Conservation (phyloP, 345 rosid genomes). For the Toxicodendron radicans region DNA sequence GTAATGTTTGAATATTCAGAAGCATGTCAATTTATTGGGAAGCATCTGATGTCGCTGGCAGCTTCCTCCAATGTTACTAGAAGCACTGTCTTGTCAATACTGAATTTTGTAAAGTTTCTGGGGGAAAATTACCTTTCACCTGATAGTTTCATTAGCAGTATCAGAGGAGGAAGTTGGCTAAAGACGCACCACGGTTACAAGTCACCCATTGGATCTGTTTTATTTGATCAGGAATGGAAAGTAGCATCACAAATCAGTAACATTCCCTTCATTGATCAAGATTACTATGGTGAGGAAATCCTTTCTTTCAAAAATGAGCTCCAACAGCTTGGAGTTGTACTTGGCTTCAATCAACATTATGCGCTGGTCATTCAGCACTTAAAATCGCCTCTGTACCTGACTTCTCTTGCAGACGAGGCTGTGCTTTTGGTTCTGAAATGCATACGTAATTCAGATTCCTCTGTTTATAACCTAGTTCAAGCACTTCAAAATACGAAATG, state of each 20-base stretch:
- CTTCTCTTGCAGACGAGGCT: constrained; percentile 36
- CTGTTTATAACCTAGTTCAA: neutral
- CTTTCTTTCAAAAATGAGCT: constrained; percentile 47
- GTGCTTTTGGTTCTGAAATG: constrained; percentile 47
- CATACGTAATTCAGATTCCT: constrained; percentile 18
- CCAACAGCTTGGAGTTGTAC: constrained; percentile 54
- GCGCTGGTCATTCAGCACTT: constrained; percentile 39
- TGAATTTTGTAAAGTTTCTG: constrained; percentile 54
- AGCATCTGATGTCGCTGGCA: constrained; percentile 53
- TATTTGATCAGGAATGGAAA: constrained; percentile 50
- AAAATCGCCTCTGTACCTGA: constrained; percentile 27
- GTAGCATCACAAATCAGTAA: constrained; percentile 49
- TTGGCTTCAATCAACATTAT: constrained; percentile 30
- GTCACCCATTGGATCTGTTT: constrained; percentile 57
- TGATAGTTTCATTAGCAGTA: constrained; percentile 38
- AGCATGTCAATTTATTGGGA: constrained; percentile 55
- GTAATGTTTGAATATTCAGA: constrained; percentile 57
- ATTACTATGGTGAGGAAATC: constrained; percentile 41
- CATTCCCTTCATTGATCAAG: constrained; percentile 49
- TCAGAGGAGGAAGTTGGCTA: constrained; percentile 48
- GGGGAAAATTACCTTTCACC: constrained; percentile 40
- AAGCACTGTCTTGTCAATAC: constrained; percentile 45
- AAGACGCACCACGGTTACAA: constrained; percentile 39
- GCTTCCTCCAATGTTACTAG: constrained; percentile 36
- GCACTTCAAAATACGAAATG: constrained; percentile 32